These are phyloP conservation scores for Phytophthora hybrid DNA, from an alignment of 352 stramenopile species.

Conservation along the genomic window DNA sequence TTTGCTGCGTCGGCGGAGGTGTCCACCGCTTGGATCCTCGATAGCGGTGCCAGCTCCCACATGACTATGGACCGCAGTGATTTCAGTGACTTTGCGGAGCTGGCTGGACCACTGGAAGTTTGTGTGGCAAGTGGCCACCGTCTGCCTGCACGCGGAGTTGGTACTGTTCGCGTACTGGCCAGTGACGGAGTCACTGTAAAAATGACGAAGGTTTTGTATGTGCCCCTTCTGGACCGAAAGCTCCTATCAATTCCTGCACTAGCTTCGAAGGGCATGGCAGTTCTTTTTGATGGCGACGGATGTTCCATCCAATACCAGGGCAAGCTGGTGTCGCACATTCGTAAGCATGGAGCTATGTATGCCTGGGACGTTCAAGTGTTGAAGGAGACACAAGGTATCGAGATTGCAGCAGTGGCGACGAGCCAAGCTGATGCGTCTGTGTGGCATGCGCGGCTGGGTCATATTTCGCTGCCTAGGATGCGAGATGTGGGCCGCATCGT, in stretches of 20 bases:
- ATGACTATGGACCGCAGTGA: no score
- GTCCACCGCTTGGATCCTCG: no score
- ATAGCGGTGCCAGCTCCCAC: no score
- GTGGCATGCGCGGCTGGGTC: slow-evolving; percentile 29
- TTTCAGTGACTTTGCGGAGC: no score
- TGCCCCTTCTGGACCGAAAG: no score
- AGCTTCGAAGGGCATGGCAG: slow-evolving; percentile 1
- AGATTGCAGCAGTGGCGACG: slow-evolving; percentile 9
- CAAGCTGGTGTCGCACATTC: not conserved
- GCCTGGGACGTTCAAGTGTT: slow-evolving; percentile 10
- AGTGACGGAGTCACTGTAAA: no score
- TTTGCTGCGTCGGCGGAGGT: no score
- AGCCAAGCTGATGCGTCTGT: not conserved
- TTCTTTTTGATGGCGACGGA: slow-evolving; percentile 17
- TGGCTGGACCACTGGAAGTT: no score
- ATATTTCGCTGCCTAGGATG: slow-evolving; percentile 15
- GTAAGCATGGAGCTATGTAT: slow-evolving; percentile 6
- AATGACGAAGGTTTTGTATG: no score
- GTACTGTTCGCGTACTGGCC: no score
- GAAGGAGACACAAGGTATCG: not conserved
- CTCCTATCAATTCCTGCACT: slow-evolving; percentile 29
- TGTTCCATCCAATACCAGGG: slow-evolving; percentile 12
- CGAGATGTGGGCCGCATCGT: not conserved
- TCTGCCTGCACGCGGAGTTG: no score
- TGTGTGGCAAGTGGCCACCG: no score